Percentiles rank a stretch among this genome's conserved stretches.
phyloP scores from a whole-genome alignment of 148 eudicot genomes.

The Camellia granthamiana region DNA sequence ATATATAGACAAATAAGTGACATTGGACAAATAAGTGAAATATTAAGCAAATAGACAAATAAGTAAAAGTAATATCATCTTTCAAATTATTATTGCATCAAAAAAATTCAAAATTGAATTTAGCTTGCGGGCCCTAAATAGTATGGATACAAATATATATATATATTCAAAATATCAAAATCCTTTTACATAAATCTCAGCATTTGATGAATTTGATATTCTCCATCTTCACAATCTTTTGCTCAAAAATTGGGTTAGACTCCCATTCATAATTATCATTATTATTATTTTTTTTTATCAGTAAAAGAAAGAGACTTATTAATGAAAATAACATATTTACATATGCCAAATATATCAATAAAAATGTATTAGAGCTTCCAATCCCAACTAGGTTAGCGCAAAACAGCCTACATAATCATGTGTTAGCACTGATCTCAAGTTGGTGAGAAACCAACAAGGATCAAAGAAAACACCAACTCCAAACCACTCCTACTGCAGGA shows the following conservation, averaged over 20 bases:
- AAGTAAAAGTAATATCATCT: neutral
- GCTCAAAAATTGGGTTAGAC: neutral
- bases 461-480: neutral
- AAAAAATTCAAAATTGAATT: too few relatives aligned
- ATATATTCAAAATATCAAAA: too few relatives aligned
- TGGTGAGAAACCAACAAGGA: neutral
- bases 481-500: neutral
- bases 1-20: neutral
- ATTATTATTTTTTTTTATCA: too few relatives aligned
- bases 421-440: neutral
- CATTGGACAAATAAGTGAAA: neutral
- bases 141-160: neutral
- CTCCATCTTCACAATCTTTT: neutral
- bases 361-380: neutral
- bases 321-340: too few relatives aligned
- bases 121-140: too few relatives aligned
- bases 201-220: neutral
- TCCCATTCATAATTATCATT: too few relatives aligned
- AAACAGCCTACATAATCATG: too few relatives aligned
- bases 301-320: neutral
- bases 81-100: neutral
- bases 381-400: neutral
- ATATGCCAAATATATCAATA: too few relatives aligned
- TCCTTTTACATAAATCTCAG: too few relatives aligned
- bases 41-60: neutral